Base-by-base conservation (phyloP, 2,329 filamentous ascomycete genomes). In the Alternaria viburni region DNA sequence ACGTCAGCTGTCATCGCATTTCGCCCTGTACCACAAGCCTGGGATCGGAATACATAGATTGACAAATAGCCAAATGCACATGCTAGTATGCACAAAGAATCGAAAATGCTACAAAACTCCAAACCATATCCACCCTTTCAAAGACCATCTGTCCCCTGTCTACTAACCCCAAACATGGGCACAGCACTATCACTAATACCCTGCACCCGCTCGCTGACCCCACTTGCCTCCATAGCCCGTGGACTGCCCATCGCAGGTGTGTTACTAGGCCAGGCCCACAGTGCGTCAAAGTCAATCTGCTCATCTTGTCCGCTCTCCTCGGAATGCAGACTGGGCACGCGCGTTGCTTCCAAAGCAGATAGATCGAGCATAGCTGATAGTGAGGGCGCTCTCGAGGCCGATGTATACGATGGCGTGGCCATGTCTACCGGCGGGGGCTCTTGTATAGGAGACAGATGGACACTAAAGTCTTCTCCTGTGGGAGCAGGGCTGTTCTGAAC, bases 201-300 rank as follows among this genome's bases (percentile, higher is more conserved):
- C 17, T 61, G 78, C 17, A 81, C 76, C 13, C 65, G 69, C 50
- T 77, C 76, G 54, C 71, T 76, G 21, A 54, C 23, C 4, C 45
- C 55, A 5, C 57, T 54, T 3, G 59, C 65, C 15, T 66, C 68
- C 9, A 51, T 67, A 56, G 54, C 55, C 41, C 47, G 59, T 21
- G 77, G 78, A 54, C 71, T 76, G 12, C 73, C 77, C 54, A 74
- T 67, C 5, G 72, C 76, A 26, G 76, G 75, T 36, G 77, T 76
- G 30, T 76, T 76, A 52, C 69, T 77, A 23, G 79, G 79, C 80
- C 80, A 81, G 6, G 74, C 75, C 80, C 79, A 82, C 25, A 82
- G 57, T 12, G 79, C 74, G 64, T 81, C 80, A 44, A 82, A 81
- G 21, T 82, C 80, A 56, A 82, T 80, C 19, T 79, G 74, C 52